Percentiles rank a stretch among this genome's conserved stretches.
phyloP scores from a whole-genome alignment of 805 yeast species.

The Yarrowia sp. region DNA sequence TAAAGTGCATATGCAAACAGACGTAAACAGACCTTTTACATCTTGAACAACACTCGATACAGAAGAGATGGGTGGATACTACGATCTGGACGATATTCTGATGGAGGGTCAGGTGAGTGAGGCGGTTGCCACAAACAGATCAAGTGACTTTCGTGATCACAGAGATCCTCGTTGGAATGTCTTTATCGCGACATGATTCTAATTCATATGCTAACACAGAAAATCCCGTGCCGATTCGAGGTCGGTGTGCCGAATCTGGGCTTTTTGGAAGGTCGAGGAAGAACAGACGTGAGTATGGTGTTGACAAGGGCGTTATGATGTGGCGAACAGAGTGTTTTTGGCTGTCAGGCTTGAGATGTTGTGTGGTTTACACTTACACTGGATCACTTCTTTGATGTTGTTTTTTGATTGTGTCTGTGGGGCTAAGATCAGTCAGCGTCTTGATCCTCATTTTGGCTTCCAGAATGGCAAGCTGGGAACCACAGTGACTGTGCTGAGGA shows the following conservation, averaged over 20 bases:
- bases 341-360: too few species aligned
- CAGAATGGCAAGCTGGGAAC: too few species aligned
- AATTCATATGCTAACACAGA: conserved; percentile 28
- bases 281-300: conserved; percentile 22
- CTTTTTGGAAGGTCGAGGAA: conserved; percentile 14
- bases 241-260: conserved; percentile 31
- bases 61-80: conserved; percentile 18
- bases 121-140: too few species aligned
- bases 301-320: neutral
- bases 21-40: neutral
- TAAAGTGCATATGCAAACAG: neutral
- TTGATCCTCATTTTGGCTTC: too few species aligned
- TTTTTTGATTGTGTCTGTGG: too few species aligned
- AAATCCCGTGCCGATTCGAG: conserved; percentile 37
- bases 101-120: conserved; percentile 35
- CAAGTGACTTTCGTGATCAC: too few species aligned
- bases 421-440: too few species aligned
- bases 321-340: neutral
- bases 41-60: neutral
- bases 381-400: too few species aligned
- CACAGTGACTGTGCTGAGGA: too few species aligned
- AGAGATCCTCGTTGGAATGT: too few species aligned
- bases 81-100: conserved; percentile 35
- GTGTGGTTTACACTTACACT: too few species aligned
- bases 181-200: too few species aligned